phyloP scores from a whole-genome alignment of 2,329 filamentous ascomycete genomes.

The Talaromyces islandicus region DNA sequence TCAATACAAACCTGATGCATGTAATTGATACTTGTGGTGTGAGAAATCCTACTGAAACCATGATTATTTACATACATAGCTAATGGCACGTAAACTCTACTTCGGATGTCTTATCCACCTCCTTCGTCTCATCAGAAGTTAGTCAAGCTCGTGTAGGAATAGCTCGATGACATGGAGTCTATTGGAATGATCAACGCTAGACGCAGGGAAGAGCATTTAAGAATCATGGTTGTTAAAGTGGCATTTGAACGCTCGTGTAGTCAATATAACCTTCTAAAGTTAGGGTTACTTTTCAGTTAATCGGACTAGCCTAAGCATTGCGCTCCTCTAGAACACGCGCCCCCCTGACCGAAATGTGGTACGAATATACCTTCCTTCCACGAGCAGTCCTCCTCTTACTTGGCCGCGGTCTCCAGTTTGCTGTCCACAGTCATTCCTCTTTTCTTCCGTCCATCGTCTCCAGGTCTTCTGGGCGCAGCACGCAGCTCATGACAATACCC shows the following conservation, averaged over 20 bases:
- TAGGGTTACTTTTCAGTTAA: neutral
- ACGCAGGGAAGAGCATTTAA: too few relatives aligned
- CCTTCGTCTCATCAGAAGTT: too few relatives aligned
- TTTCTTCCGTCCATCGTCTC: conserved; percentile 1
- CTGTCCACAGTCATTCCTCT: conserved; percentile 8
- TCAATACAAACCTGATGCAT: neutral
- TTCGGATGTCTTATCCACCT: neutral
- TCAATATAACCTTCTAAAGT: neutral
- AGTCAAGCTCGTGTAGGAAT: too few relatives aligned
- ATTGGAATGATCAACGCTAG: too few relatives aligned
- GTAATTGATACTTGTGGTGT: neutral
- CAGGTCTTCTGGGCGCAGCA: conserved; percentile 1
- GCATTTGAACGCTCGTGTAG: neutral
- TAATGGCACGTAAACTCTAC: neutral
- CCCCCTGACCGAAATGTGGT: neutral
- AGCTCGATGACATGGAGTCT: too few relatives aligned
- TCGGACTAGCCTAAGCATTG: neutral
- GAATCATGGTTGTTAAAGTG: neutral
- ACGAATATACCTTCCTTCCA: neutral
- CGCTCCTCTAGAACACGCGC: neutral
- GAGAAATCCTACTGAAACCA: neutral
- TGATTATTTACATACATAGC: neutral
- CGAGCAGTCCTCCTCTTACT: neutral
- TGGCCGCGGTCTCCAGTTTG: neutral
- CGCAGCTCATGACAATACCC: conserved; percentile 8